Base-by-base conservation (phyloP, 306 rosid genomes). In the Dicorynia guianensis region DNA sequence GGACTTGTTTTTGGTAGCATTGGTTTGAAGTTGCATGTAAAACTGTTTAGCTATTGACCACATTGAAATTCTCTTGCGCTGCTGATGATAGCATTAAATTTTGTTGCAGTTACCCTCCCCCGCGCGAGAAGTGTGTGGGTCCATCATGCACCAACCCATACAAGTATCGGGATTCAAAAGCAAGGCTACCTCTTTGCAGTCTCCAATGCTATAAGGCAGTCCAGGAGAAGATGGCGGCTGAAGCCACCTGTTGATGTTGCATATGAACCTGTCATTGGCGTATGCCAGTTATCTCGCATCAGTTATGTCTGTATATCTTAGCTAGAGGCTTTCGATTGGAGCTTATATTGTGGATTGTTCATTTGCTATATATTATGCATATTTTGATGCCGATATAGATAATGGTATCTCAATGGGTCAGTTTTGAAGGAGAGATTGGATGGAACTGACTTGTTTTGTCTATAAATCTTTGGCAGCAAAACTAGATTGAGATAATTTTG, bases 101-200 rank as follows among this genome's bases (percentile, higher is more conserved):
- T 62, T 46, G 82, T 81, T 2, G 69, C 96, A 96, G 99, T 75
- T 96, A 96, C 74, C 99, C 98, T 76, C 90, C 93, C 8, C 99
- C 74, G 15, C 92, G 98, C 0, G 97, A 92, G 82, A 90, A 79
- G 52, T 96, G 98, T 58, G 93, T 86, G 0, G 93, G 96, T 63
- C 96, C 99, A 19, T 84, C 85, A 14, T 92, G 99, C 75, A 62
- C 76, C 10, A 96, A 96, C 61, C 91, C 93, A 3, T 92, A 89
- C 73, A 96, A 85, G 84, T 96, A 92, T 76, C 89, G 93, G 83
- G 93, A 92, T 85, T 96, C 98, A 9, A 87, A 89, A 81, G 79
- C 89, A 7, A 89, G 89, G 83, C 91, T 90, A 67, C 97, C 98
- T 72, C 96, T 95, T 65, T 95, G 99, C 87, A 90, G 98, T 87